Base-by-base conservation (phyloP, 768 basidiomycete species). In the Neoboletus subvelutipes region DNA sequence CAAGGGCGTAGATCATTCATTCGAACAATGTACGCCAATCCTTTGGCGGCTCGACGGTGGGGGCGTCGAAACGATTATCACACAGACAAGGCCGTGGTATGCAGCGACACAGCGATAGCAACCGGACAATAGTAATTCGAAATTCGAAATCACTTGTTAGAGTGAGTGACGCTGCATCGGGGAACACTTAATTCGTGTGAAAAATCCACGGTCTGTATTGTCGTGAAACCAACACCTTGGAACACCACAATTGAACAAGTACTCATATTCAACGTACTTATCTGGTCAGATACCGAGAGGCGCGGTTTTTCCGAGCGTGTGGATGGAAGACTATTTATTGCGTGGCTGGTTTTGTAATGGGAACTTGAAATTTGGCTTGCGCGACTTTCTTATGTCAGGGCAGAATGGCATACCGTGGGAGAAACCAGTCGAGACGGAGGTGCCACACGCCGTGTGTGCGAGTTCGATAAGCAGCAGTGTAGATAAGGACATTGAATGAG, bases 391-490 rank as follows among this genome's bases (percentile, higher is more conserved):
- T 55, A 41, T 20, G 26, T 26, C 37, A 56, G 15, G 7, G 17
- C 28, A 18, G 52, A 6, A 29, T 7, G 37, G n/a, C 24, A 45
- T 17, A n/a, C 5, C 11, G 28, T 31, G 28, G 13, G 39, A 20
- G 39, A 40, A 10, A 20, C n/a, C 18, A 39, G 37, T 18, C 6
- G 3, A 39, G 37, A 8, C 18, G 6, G 8, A 13, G 33, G 34
- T 15, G 34, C 13, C 34, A 12, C 34, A 13, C 33, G 47, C 7
- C 1, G 3, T 48, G 29, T 18, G 43, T 50, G n/a, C 1, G 33
- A n/a, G 46, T n/a, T 34, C 58, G 59, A 54, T 61, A 60, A 60
- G 59, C 10, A 52, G 10, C 10, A 28, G 9, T 31, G 17, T 11
- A 43, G 54, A 57, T 61, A 61, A 62, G 49, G 36, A 15, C 39